Percentiles rank a stretch among this genome's conserved stretches.
Conservation (phyloP, 805 yeast genomes). For the Metschnikowia lachancei region DNA sequence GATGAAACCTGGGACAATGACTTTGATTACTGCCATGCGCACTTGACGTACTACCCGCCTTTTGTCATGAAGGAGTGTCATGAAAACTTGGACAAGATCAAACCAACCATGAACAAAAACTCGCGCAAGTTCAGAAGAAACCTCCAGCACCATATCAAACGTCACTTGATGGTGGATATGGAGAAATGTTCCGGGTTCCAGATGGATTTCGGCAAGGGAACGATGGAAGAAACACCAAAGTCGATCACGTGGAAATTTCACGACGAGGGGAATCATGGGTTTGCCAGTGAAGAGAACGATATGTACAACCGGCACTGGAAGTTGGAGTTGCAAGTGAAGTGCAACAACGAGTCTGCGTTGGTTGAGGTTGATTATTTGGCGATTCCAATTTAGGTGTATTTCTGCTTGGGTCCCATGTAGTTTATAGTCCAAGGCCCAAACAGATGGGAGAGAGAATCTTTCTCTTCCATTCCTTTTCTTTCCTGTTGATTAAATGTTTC, state of each 20-base stretch:
- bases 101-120: slow-evolving; percentile 69
- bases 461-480: background rate
- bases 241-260: slow-evolving; percentile 62
- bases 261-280: slow-evolving; percentile 59
- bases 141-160: slow-evolving; percentile 70
- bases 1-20: slow-evolving; percentile 79
- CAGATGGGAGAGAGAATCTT: background rate
- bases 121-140: slow-evolving; percentile 70
- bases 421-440: background rate
- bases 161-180: slow-evolving; percentile 67
- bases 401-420: too few relatives aligned
- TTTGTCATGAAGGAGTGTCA: slow-evolving; percentile 65
- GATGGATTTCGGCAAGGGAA: slow-evolving; percentile 48
- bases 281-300: slow-evolving; percentile 45
- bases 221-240: slow-evolving; percentile 48
- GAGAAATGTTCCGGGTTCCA: slow-evolving; percentile 57
- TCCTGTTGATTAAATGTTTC: slow-evolving; percentile 1
- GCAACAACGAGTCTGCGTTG: slow-evolving; percentile 64
- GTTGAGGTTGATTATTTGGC: slow-evolving; percentile 65
- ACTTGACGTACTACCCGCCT: slow-evolving; percentile 68
- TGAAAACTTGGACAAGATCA: slow-evolving; percentile 66
- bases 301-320: slow-evolving; percentile 56
- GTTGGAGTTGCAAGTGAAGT: slow-evolving; percentile 59
- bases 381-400: slow-evolving; percentile 33
- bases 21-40: slow-evolving; percentile 65